Evolutionary conservation across 768 basidiomycete species (phyloP).

Genomic region (Lentinula edodes): DNA sequence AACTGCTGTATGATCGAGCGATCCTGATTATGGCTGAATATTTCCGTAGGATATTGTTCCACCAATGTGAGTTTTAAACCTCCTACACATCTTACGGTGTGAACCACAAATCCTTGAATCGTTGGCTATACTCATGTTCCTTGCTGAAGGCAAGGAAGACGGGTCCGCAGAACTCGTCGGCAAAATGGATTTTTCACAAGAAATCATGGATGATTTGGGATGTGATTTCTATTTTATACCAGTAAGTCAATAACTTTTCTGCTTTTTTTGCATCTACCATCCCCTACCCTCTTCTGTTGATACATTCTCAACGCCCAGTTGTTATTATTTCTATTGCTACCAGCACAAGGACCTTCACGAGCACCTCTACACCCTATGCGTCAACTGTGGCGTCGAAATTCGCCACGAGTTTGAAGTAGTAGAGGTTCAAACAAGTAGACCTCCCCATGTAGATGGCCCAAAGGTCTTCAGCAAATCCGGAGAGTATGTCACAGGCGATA

Average conservation of each 20-base stretch:
- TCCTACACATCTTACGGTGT: not conserved
- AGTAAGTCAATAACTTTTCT: not conserved
- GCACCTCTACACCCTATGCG: constrained; percentile 2
- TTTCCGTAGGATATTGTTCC: not conserved
- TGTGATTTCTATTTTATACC: constrained; percentile 8
- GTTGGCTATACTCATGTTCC: too few relatives aligned
- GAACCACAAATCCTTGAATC: too few relatives aligned
- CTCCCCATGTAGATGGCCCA: not conserved
- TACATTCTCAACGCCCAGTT: not conserved
- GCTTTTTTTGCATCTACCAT: too few relatives aligned
- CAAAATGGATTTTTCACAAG: constrained; percentile 1
- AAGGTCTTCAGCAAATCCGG: not conserved
- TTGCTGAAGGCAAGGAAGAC: not conserved
- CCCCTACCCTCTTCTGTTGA: not conserved
- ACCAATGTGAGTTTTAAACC: not conserved
- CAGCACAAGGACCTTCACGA: constrained; percentile 5
- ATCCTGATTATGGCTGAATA: not conserved
- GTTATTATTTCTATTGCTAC: not conserved
- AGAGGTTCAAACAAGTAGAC: not conserved
- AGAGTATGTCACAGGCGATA: not conserved
- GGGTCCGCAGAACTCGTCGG: constrained; percentile 3
- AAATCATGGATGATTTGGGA: constrained; percentile 11
- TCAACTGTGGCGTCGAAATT: not conserved
- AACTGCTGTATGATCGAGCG: not conserved
- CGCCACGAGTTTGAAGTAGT: not conserved